Percentiles rank a stretch among this genome's conserved stretches.
Evolutionary conservation across 805 yeast species (phyloP).

Genomic region (Lachancea mirantina): DNA sequence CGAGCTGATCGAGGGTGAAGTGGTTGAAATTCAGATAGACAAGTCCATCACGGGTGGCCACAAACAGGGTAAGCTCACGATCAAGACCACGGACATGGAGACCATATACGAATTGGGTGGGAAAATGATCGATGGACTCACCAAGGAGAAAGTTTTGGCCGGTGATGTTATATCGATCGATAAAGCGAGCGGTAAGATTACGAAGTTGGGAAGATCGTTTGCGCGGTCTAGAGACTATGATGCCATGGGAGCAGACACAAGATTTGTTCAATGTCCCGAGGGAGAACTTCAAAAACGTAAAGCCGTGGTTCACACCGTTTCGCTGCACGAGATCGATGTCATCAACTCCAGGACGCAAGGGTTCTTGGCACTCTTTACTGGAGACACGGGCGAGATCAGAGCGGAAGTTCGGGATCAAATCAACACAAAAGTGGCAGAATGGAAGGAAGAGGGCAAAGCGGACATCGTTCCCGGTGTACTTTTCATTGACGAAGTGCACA

Average conservation of each 20-base stretch:
- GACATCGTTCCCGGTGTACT: slow-evolving; percentile 96
- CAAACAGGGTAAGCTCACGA: slow-evolving; percentile 95
- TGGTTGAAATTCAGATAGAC: slow-evolving; percentile 92
- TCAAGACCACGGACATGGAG: slow-evolving; percentile 97
- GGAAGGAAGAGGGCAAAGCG: slow-evolving; percentile 99
- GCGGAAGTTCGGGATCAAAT: slow-evolving; percentile 94
- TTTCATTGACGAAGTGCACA: slow-evolving; percentile 95
- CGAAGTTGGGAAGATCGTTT: slow-evolving; percentile 91
- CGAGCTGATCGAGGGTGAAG: slow-evolving; percentile 97
- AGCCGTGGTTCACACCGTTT: slow-evolving; percentile 95
- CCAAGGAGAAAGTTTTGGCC: slow-evolving; percentile 91
- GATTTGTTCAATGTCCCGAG: slow-evolving; percentile 96
- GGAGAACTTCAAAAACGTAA: slow-evolving; percentile 96
- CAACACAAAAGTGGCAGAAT: slow-evolving; percentile 92
- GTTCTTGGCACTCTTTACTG: slow-evolving; percentile 87
- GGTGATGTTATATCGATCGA: slow-evolving; percentile 96
- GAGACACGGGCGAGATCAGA: slow-evolving; percentile 96
- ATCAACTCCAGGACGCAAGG: slow-evolving; percentile 98
- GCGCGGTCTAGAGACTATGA: slow-evolving; percentile 96
- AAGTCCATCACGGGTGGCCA: slow-evolving; percentile 95
- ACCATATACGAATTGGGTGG: slow-evolving; percentile 92
- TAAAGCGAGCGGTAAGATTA: slow-evolving; percentile 89
- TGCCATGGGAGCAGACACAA: slow-evolving; percentile 97
- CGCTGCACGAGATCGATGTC: slow-evolving; percentile 94
- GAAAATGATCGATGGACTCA: slow-evolving; percentile 89